Evolutionary conservation across 257 asterid genomes (phyloP).

Genomic region (Knoxia roxburghii): DNA sequence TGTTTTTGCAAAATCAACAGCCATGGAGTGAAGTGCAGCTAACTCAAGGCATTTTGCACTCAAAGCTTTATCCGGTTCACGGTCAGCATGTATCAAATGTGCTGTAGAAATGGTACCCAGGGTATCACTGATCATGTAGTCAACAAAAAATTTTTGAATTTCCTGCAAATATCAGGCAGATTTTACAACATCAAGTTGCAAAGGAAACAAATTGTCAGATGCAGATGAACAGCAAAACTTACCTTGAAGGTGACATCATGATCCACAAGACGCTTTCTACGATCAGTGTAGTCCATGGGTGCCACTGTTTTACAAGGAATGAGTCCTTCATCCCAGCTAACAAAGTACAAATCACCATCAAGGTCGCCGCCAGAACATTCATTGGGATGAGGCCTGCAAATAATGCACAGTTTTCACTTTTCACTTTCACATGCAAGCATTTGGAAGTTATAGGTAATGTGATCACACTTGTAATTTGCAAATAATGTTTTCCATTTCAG

Average conservation of each 20-base stretch:
- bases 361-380: slow-evolving; percentile 99
- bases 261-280: slow-evolving; percentile 76
- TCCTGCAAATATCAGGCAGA: slow-evolving; percentile 48
- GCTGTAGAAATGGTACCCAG: slow-evolving; percentile 87
- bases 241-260: slow-evolving; percentile 86
- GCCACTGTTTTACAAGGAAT: slow-evolving; percentile 60
- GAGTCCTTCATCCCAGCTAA: slow-evolving; percentile 83
- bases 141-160: slow-evolving; percentile 80
- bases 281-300: slow-evolving; percentile 94
- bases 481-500: neutral
- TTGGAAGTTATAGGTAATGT: neutral
- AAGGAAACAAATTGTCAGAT: neutral
- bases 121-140: slow-evolving; percentile 78
- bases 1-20: slow-evolving; percentile 89
- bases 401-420: neutral
- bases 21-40: slow-evolving; percentile 92
- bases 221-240: slow-evolving; percentile 14
- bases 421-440: neutral
- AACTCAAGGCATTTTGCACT: slow-evolving; percentile 75
- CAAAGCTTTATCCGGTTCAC: slow-evolving; percentile 73
- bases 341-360: slow-evolving; percentile 85
- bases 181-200: neutral
- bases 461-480: neutral
- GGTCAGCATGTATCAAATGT: slow-evolving; percentile 83
- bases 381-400: slow-evolving; percentile 90